A percentile compares a stretch with the other conserved stretches of the same genome.
Conservation (phyloP, 2,329 filamentous ascomycete genomes). For the Pestalotiopsis sp. region DNA sequence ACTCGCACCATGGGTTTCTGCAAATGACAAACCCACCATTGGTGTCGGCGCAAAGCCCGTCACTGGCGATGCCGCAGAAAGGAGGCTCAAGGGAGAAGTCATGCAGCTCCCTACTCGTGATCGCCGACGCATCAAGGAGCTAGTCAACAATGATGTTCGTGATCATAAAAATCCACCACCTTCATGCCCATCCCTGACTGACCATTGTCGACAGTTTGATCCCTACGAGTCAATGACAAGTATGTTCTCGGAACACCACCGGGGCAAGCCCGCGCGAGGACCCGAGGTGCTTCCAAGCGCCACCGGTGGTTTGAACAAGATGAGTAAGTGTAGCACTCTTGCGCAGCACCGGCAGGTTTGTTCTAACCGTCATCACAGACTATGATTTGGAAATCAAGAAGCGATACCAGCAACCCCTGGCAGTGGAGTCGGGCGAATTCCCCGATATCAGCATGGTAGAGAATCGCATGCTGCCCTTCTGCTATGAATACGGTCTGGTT, state of each 20-base stretch:
- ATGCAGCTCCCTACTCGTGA: slow-evolving; percentile 72
- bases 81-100: slow-evolving; percentile 68
- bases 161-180: neutral
- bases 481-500: slow-evolving; percentile 66
- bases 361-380: slow-evolving; percentile 41
- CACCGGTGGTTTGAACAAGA: slow-evolving; percentile 70
- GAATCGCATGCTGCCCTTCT: slow-evolving; percentile 68
- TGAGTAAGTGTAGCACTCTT: slow-evolving; percentile 61
- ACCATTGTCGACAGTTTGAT: slow-evolving; percentile 47
- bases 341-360: neutral
- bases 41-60: slow-evolving; percentile 62
- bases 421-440: slow-evolving; percentile 70
- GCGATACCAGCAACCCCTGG: slow-evolving; percentile 64
- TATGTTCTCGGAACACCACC: slow-evolving; percentile 54
- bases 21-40: slow-evolving; percentile 67
- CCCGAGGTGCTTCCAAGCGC: slow-evolving; percentile 70
- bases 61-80: slow-evolving; percentile 67
- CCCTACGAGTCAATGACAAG: slow-evolving; percentile 56
- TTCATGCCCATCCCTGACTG: slow-evolving; percentile 18
- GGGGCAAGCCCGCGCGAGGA: slow-evolving; percentile 44
- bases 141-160: slow-evolving; percentile 63
- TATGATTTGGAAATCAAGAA: slow-evolving; percentile 70
- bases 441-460: slow-evolving; percentile 67
- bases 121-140: slow-evolving; percentile 67
- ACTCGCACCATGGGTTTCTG: slow-evolving; percentile 71